Base-by-base conservation (phyloP, 1,284 basidiomycete species). In the Golubevia sp. region DNA sequence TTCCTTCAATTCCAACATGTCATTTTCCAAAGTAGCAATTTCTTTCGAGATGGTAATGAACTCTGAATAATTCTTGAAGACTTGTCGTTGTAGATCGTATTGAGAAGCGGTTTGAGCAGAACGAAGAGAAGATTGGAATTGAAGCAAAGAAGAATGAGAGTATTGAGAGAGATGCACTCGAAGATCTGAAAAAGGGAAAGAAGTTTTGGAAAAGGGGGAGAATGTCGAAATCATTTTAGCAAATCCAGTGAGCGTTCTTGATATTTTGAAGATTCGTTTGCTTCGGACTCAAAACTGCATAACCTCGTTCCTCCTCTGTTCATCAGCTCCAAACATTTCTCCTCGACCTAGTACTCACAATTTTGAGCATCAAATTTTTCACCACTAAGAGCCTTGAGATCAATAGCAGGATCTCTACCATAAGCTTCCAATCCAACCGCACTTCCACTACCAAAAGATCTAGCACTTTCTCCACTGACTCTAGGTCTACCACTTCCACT, bases 31-130 rank as follows among this genome's bases (percentile, higher is more conserved):
- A 0, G 92, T 91, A 5, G 92, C 91, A 54, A 99, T 96, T 85
- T 99, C 97, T 79, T 98, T 99, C 6, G 94, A 97, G 53, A 99
- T 93, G 53, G 91, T 88, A 55, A 99, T 93, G 79, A 99, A 98
- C 79, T 98, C 94, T 49, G 93, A 91, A 79, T 98, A 99, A 85
- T 86, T 85, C 25, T 77, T 80, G 61, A 76, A 74, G 5, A 82
- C 75, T 54, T 77, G 76, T 5, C 67, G 59, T 58, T 76, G 75
- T 48, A 77, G 62, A 38, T 80, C 77, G 54, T 73, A 65, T 49
- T 75, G 67, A 34, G 79, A 75, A 4, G 68, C 71, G 18, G 68
- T 62, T 38, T 20, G n/a, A 18, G 56, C 26, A n/a, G 8, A 21
- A n/a, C 26, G 53, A 2, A 57, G 55, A 27, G 70, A 65, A 3